Conservation (phyloP, 805 yeast species). For the Kluyveromyces starmeri region DNA sequence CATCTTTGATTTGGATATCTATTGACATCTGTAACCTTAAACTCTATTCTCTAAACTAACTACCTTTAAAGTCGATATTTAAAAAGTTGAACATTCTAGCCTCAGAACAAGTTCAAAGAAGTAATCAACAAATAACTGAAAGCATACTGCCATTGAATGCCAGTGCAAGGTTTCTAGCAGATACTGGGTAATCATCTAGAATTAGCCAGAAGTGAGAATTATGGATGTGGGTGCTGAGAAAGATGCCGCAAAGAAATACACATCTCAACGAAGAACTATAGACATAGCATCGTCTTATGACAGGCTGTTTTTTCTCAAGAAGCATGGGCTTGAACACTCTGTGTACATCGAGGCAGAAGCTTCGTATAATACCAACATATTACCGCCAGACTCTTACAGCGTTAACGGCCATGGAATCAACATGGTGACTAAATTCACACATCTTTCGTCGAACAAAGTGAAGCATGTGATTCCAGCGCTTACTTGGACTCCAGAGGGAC, state of each 20-base stretch:
- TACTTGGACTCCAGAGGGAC: conserved; percentile 96
- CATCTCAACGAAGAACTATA: conserved; percentile 27
- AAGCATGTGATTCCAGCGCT: conserved; percentile 83
- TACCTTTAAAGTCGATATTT: too few relatives aligned
- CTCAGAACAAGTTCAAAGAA: too few relatives aligned
- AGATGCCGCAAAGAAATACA: conserved; percentile 19
- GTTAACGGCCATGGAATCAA: conserved; percentile 38
- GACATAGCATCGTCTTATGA: conserved; percentile 27
- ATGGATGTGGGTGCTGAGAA: conserved; percentile 2
- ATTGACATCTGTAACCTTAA: too few relatives aligned
- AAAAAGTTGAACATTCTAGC: too few relatives aligned
- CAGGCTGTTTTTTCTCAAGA: conserved; percentile 19
- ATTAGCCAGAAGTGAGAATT: too few relatives aligned
- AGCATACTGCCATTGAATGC: too few relatives aligned
- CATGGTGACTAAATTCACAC: conserved; percentile 74
- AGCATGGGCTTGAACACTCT: conserved; percentile 23
- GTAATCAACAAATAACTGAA: too few relatives aligned
- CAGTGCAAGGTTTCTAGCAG: too few relatives aligned
- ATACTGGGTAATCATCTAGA: too few relatives aligned
- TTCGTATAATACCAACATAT: conserved; percentile 21
- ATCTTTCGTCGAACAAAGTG: conserved; percentile 82
- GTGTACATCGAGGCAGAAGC: conserved; percentile 23
- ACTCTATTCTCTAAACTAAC: too few relatives aligned
- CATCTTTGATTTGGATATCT: too few relatives aligned
- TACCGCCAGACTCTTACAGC: conserved; percentile 25